Conservation (phyloP, 192 early-diverging fungal genomes). For the Kappamyces sp. region DNA sequence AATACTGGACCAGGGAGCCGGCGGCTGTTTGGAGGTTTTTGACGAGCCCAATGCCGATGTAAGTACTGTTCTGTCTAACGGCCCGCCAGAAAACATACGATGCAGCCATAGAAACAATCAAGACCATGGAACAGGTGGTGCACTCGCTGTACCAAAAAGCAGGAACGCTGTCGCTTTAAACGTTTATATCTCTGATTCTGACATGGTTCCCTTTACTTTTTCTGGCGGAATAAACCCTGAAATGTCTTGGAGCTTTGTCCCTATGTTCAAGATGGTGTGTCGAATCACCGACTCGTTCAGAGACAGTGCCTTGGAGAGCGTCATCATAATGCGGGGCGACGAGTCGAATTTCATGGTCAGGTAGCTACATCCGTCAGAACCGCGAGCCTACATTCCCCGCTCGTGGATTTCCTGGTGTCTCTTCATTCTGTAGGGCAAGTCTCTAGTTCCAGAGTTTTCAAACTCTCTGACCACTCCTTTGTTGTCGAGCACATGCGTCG, state of each 20-base stretch:
- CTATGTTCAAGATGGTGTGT: constrained; percentile 43
- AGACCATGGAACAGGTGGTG: constrained; percentile 93
- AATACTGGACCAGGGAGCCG: constrained; percentile 93
- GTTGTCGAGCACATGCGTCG: constrained; percentile 70
- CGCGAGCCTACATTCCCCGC: constrained; percentile 21
- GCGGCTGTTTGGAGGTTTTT: constrained; percentile 89
- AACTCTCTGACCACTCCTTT: constrained; percentile 84
- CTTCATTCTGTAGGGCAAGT: constrained; percentile 82
- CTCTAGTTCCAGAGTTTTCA: constrained; percentile 62
- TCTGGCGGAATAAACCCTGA: constrained; percentile 15
- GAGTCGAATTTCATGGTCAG: constrained; percentile 46
- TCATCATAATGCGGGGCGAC: constrained; percentile 25
- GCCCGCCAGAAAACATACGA: constrained; percentile 77
- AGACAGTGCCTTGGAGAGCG: constrained; percentile 27
- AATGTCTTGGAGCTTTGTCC: constrained; percentile 32
- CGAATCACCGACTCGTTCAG: constrained; percentile 46
- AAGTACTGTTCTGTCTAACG: constrained; percentile 24
- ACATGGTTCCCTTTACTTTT: not conserved
- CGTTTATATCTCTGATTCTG: not conserved
- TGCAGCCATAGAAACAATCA: constrained; percentile 88
- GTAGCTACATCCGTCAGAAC: constrained; percentile 24
- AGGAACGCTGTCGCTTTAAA: constrained; percentile 13
- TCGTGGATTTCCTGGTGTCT: constrained; percentile 68
- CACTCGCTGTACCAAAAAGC: constrained; percentile 93
- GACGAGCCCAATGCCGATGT: constrained; percentile 82